These are phyloP conservation scores for Mycocentrospora acerina DNA, from an alignment of 2,329 filamentous ascomycete genomes.

Conservation along the genomic window DNA sequence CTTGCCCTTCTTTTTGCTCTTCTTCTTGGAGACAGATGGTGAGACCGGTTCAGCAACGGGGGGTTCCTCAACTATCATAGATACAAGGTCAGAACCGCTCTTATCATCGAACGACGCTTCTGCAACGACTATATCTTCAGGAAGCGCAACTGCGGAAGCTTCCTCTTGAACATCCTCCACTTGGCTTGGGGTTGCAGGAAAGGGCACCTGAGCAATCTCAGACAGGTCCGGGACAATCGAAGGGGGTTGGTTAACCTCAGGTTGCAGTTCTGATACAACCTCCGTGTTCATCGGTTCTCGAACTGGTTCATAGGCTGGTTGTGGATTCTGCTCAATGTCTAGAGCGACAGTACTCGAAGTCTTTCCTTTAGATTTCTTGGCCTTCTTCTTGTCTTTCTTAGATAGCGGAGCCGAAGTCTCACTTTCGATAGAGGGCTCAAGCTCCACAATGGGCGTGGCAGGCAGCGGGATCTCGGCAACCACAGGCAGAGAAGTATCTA, in stretches of 20 bases:
- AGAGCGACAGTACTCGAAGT: conserved; percentile 16
- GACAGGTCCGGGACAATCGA: too few relatives aligned
- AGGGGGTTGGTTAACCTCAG: too few relatives aligned
- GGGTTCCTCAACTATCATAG: too few relatives aligned
- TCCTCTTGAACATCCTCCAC: neutral
- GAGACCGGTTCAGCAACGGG: neutral
- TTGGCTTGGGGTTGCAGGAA: neutral
- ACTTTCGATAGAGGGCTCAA: conserved; percentile 1
- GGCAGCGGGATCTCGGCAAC: neutral
- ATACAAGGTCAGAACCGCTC: too few relatives aligned
- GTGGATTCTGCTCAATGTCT: conserved; percentile 6
- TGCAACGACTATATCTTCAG: too few relatives aligned
- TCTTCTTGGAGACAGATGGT: conserved; percentile 18
- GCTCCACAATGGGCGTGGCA: neutral
- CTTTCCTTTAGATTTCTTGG: conserved; percentile 28
- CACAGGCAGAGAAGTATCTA: neutral
- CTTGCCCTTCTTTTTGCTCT: conserved; percentile 30
- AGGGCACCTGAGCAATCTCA: too few relatives aligned
- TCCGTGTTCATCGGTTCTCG: conserved; percentile 1
- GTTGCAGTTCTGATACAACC: neutral
- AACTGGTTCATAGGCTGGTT: conserved; percentile 1
- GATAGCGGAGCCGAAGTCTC: conserved; percentile 8
- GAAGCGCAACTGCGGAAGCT: neutral
- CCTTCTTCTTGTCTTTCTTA: conserved; percentile 35
- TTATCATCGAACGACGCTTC: too few relatives aligned